Evolutionary conservation across 768 basidiomycete genomes (phyloP), one percentile per base, ranked within the genome.

Genomic region (Candolleomyces efflorescens): DNA sequence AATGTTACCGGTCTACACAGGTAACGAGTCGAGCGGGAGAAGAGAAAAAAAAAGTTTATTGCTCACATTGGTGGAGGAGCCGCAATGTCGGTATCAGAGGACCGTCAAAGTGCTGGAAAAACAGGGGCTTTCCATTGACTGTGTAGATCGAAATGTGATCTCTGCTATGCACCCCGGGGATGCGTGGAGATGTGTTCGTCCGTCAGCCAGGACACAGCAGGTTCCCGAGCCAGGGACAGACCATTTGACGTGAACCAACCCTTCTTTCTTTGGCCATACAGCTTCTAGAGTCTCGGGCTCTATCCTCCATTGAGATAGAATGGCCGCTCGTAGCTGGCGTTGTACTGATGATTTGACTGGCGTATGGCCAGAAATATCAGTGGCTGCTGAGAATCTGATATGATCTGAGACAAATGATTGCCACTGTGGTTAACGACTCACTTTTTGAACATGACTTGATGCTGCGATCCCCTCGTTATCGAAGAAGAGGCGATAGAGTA

Each of bases 241-340:
- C 96, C 97, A 98, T 78, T 98, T 98, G 60, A 94, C 92, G 65
- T 90, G 88, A 4, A 90, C 87, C 48, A 98, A 78, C 2, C 87
- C 81, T 78, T 98, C 96, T 79, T 98, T 99, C 90, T 98, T 99
- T 2, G 95, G 93, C 97, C 97, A 99, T 53, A 99, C 82, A 64
- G 82, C 82, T 68, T 99, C 97, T 27, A 98, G 75, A 2, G 87
- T 84, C 61, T 91, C 92, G 43, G 84, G 80, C 60, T 86, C 84
- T 52, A 92, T 82, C 65, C 85, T 90, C 82, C 92, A 89, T 70
- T 96, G 94, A 18, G 87, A 81, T 50, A 97, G 78, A 32, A 97
- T 76, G 46, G 78, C 79, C 22, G 86, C 75, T 56, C 97, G 87
- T 72, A 98, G 94, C 63, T 83, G 82, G 67, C 97, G 82, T 69